Evolutionary conservation across 73 alveolate species (phyloP), one percentile per base, ranked within the genome.

Genomic region (Paramecium caudatum): DNA sequence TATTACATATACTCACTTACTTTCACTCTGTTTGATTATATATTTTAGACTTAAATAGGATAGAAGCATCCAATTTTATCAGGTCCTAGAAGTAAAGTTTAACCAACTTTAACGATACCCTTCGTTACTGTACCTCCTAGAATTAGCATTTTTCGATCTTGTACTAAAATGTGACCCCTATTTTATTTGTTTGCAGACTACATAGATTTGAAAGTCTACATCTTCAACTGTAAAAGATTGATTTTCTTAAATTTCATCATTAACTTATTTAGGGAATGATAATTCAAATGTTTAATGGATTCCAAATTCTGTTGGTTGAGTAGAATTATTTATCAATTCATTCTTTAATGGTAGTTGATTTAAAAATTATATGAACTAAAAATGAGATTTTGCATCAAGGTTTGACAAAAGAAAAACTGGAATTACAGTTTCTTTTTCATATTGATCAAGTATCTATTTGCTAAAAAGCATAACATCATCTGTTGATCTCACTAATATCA

Each of bases 11-110:
- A 48, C 5, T 12, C 7, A n/a, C n/a, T 48, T 12, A 74, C 98
- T 47, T 94, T 90, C 8, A 96, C 94, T 82, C 92, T 93, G 82
- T 95, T 97, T 68, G 98, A 96, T 91, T 96, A 96, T 46, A 97
- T 95, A 61, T 91, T 95, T 47, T 93, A 65, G 1, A 97, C 96
- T 90, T 93, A 96, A 36, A 95, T 96, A 61, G 92, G 91, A 82
- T 91, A 84, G 61, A 97, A 97, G 62, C 93, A 90, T 1, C 99
- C 99, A 8, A 69, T 88, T 34, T 93, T 78, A 82, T 97, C 99
- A 0, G 99, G 99, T 3, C 99, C 99, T 46, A 97, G 90, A 84
- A 43, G 82, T 93, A 94, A 74, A 62, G 82, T 90, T 70, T 96
- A 74, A 21, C 95, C 92, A 46, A 80, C 80, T 13, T 90, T 55